phyloP scores from a whole-genome alignment of 2,329 filamentous ascomycete species.

The Coniochaeta sp. region DNA sequence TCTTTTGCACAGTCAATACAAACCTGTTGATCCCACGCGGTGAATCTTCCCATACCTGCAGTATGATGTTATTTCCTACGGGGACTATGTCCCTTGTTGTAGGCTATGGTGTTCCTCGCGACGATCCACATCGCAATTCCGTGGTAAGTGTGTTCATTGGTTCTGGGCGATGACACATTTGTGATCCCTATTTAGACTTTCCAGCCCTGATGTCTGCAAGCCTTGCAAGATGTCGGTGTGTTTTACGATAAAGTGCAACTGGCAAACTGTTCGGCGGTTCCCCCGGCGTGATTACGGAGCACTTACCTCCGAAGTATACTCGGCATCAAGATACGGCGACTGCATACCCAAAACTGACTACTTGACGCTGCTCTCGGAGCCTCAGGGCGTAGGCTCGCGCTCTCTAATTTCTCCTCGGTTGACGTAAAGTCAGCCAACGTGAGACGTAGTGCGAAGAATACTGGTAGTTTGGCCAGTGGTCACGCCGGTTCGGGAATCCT shows the following conservation, averaged over 20 bases:
- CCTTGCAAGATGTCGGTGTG: too few species aligned
- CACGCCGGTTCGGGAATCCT: not conserved
- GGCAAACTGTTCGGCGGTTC: too few species aligned
- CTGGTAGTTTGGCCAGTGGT: not conserved
- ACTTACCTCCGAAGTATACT: not conserved
- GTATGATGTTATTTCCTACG: not conserved
- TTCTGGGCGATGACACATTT: too few species aligned
- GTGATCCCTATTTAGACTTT: too few species aligned
- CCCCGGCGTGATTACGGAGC: not conserved
- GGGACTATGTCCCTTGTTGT: not conserved
- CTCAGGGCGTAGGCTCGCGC: not conserved
- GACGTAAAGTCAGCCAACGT: not conserved
- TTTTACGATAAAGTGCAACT: too few species aligned
- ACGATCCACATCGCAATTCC: too few species aligned
- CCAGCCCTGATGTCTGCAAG: too few species aligned
- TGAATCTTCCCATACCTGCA: slow-evolving; percentile 2
- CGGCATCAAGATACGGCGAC: not conserved
- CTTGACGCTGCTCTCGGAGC: not conserved
- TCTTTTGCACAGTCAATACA: slow-evolving; percentile 17
- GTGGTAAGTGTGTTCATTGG: too few species aligned
- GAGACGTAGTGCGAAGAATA: too few species aligned
- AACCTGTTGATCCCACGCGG: slow-evolving; percentile 14
- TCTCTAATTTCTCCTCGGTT: not conserved
- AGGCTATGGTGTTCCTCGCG: not conserved
- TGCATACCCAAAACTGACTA: not conserved